Conservation (phyloP, 108 stramenopile species). For the Nitzschia inconspicua region DNA sequence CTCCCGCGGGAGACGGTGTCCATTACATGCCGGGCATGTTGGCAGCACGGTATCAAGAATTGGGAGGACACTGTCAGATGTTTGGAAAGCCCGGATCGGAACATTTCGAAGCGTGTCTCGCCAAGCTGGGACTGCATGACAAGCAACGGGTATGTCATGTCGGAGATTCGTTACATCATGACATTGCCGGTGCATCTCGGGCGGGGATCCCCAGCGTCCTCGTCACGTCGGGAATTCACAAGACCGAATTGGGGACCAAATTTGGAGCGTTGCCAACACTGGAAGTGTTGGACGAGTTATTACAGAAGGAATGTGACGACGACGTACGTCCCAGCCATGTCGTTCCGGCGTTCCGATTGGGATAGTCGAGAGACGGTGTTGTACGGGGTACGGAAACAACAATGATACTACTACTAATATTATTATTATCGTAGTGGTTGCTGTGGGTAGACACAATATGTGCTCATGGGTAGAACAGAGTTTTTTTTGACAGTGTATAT, state of each 20-base stretch:
- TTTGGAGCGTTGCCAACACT: conserved; percentile 26
- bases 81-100: conserved; percentile 76
- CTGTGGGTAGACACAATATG: too few species aligned
- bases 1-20: conserved; percentile 40
- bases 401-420: too few species aligned
- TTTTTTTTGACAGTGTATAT: too few species aligned
- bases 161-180: conserved; percentile 90
- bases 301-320: conserved; percentile 12
- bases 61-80: conserved; percentile 37
- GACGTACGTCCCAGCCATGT: conserved; percentile 43
- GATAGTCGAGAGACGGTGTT: background rate
- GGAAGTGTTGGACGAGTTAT: conserved; percentile 14
- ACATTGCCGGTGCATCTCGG: conserved; percentile 76
- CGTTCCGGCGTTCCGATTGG: conserved; percentile 33
- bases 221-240: conserved; percentile 72
- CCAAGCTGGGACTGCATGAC: conserved; percentile 28
- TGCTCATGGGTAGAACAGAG: too few species aligned
- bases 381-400: too few species aligned
- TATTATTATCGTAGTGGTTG: too few species aligned
- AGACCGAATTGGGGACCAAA: conserved; percentile 39
- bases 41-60: conserved; percentile 50
- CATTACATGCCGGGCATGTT: conserved; percentile 80
- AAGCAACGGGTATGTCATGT: conserved; percentile 53
- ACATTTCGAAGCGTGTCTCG: conserved; percentile 65
- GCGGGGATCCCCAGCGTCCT: conserved; percentile 65